A percentile compares a stretch with the other conserved stretches of the same genome.
These are phyloP conservation scores for Austroboletus niveus DNA, from an alignment of 1,284 basidiomycete genomes.

Conservation along the genomic window DNA sequence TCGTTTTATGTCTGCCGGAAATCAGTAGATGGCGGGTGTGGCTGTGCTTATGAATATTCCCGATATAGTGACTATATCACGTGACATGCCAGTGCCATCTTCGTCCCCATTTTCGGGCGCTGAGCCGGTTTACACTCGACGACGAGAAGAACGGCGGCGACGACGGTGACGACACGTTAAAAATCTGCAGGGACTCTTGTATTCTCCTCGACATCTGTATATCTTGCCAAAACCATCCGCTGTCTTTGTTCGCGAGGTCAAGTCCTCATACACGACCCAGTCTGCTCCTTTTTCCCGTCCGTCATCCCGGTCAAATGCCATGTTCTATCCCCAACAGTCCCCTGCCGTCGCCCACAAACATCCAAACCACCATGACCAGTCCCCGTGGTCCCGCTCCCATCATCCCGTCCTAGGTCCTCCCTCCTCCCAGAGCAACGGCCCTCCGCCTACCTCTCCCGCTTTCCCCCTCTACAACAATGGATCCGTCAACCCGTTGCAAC, in stretches of 20 bases:
- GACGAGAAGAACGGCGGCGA: constrained; percentile 15
- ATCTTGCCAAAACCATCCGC: background rate
- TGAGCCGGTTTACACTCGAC: constrained; percentile 21
- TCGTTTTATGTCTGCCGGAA: constrained; percentile 15
- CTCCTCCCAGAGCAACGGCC: constrained; percentile 50
- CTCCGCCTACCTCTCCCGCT: constrained; percentile 65
- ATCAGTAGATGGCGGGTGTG: constrained; percentile 13
- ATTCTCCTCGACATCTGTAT: constrained; percentile 13
- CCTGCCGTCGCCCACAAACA: constrained; percentile 75
- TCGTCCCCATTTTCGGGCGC: constrained; percentile 28
- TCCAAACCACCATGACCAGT: constrained; percentile 66
- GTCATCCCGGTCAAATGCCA: constrained; percentile 43
- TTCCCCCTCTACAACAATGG: constrained; percentile 73
- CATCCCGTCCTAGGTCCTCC: constrained; percentile 61
- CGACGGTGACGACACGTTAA: constrained; percentile 8
- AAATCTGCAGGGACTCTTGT: constrained; percentile 9
- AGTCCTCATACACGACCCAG: constrained; percentile 1
- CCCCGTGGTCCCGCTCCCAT: constrained; percentile 63
- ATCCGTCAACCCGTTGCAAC: constrained; percentile 54
- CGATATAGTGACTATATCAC: constrained; percentile 20
- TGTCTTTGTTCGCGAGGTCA: constrained; percentile 7
- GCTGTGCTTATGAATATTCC: constrained; percentile 16
- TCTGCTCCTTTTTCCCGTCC: constrained; percentile 1
- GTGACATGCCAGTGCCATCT: constrained; percentile 11
- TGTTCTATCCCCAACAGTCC: constrained; percentile 81